A percentile compares a stretch with the other conserved stretches of the same genome.
phyloP scores from a whole-genome alignment of 208 protist species.

The Leishmania tarentolae region DNA sequence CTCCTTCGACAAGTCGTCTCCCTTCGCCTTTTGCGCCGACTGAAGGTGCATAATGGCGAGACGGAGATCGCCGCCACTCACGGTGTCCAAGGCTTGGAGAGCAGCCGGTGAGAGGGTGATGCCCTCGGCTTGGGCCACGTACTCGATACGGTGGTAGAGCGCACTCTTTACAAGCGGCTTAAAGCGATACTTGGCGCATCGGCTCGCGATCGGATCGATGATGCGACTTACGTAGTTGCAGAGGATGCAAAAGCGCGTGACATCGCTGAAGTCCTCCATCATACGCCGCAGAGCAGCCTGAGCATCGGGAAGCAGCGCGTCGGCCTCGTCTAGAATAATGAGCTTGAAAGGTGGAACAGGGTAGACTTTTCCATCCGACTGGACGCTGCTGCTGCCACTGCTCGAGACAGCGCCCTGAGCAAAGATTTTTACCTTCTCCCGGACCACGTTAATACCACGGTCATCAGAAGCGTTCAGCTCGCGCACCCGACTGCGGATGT shows the following conservation, averaged over 20 bases:
- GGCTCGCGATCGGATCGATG: constrained; percentile 99
- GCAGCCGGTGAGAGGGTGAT: constrained; percentile 71
- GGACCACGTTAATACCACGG: constrained; percentile 98
- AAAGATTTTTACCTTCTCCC: constrained; percentile 99
- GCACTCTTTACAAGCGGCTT: constrained; percentile 90
- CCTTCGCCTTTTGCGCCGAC: constrained; percentile 83
- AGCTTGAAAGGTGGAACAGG: constrained; percentile 97
- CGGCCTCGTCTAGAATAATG: constrained; percentile 99
- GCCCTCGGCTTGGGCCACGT: constrained; percentile 89
- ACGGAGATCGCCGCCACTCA: constrained; percentile 97
- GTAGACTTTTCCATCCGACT: constrained; percentile 88
- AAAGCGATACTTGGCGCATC: constrained; percentile 99
- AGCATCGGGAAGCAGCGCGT: constrained; percentile 98
- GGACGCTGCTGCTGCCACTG: constrained; percentile 48
- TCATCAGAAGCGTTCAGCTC: constrained; percentile 99
- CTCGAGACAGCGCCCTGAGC: constrained; percentile 89
- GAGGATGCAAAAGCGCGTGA: constrained; percentile 99
- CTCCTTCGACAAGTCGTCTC: constrained; percentile 69
- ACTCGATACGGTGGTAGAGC: constrained; percentile 85
- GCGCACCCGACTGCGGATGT: constrained; percentile 91
- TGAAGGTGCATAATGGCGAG: constrained; percentile 97
- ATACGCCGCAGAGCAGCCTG: constrained; percentile 98
- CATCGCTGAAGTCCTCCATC: constrained; percentile 98
- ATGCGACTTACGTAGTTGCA: constrained; percentile 99
- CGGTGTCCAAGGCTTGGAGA: constrained; percentile 74